phyloP scores from a whole-genome alignment of 768 basidiomycete species.

The Lentinula sp. region DNA sequence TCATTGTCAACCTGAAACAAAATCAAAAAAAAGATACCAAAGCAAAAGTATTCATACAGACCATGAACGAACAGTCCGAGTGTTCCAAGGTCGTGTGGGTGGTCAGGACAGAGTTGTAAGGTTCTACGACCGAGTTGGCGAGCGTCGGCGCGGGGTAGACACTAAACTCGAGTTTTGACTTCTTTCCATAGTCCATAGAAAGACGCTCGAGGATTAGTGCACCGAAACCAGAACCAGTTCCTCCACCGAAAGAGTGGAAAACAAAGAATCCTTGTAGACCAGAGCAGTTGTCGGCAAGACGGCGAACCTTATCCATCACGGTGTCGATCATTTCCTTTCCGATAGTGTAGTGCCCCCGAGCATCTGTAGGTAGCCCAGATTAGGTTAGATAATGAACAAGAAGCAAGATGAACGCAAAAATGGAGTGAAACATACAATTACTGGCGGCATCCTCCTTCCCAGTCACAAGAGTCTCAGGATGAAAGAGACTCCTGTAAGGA shows the following conservation, averaged over 20 bases:
- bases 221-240: constrained; percentile 98
- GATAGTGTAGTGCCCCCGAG: constrained; percentile 97
- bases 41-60: constrained; percentile 20
- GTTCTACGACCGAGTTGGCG: constrained; percentile 96
- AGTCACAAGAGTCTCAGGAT: constrained; percentile 96
- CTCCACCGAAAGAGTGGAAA: constrained; percentile 99
- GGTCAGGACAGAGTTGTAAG: constrained; percentile 96
- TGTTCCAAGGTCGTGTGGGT: constrained; percentile 99
- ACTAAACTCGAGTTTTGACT: constrained; percentile 97
- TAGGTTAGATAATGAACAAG: background rate
- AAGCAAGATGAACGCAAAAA: background rate
- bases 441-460: constrained; percentile 99
- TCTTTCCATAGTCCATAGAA: constrained; percentile 98
- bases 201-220: constrained; percentile 95
- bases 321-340: constrained; percentile 97
- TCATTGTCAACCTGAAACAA: constrained; percentile 85
- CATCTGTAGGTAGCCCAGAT: constrained; percentile 51
- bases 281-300: constrained; percentile 94
- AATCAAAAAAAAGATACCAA: background rate
- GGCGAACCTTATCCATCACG: constrained; percentile 95
- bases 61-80: constrained; percentile 99
- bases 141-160: constrained; percentile 95
- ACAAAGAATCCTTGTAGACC: constrained; percentile 99
- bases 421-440: constrained; percentile 63
- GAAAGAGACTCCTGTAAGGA: constrained; percentile 94